These are phyloP conservation scores for Cunninghamia lanceolata DNA, from an alignment of 75 land plant genomes.

Conservation along the genomic window DNA sequence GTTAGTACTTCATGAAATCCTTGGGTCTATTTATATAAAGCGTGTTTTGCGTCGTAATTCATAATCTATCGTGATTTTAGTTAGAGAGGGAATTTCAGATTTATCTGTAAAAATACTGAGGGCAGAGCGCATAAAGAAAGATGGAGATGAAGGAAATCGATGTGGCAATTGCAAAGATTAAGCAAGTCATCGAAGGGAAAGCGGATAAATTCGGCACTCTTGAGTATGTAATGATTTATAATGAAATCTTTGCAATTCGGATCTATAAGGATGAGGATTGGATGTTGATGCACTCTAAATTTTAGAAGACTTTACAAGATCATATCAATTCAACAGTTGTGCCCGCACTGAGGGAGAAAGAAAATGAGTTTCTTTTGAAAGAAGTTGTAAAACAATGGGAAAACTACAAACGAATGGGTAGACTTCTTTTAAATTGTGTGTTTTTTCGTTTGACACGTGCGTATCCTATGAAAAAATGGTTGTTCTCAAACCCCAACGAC, in stretches of 20 bases:
- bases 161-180: conserved; percentile 37
- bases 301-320: conserved; percentile 61
- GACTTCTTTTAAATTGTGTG: no score
- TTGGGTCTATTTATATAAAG: no score
- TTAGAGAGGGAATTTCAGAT: no score
- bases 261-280: conserved; percentile 66
- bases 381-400: no score
- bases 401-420: no score
- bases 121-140: not conserved
- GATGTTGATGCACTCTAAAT: conserved; percentile 75
- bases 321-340: conserved; percentile 68
- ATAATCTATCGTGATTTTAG: no score
- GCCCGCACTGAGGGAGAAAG: conserved; percentile 84
- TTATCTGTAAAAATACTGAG: no score
- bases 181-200: no score
- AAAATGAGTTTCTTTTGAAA: conserved; percentile 41
- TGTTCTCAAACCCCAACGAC: no score
- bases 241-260: conserved; percentile 80
- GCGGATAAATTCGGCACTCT: conserved; percentile 30
- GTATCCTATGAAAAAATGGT: no score
- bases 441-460: conserved; percentile 34
- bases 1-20: no score
- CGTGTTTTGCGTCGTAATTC: no score
- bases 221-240: conserved; percentile 56
- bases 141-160: conserved; percentile 45